Conservation (phyloP, 345 rosid species). For the Hypericum perforatum region DNA sequence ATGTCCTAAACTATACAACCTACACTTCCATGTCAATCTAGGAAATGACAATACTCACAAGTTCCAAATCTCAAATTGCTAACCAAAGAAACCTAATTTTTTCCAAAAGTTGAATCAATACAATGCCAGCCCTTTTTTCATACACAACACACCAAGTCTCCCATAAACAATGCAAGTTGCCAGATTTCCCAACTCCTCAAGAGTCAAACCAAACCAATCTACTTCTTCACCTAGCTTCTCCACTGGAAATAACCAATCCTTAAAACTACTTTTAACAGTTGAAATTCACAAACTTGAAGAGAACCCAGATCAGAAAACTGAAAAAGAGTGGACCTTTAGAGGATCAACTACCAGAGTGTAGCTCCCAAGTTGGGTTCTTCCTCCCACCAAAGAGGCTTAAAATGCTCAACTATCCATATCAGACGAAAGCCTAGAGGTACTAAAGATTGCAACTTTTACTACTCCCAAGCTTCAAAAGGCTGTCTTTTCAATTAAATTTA, state of each 20-base stretch:
- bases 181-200: conserved; percentile 8
- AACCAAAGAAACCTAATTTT: neutral
- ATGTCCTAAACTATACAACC: conserved; percentile 4
- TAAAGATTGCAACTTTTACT: conserved; percentile 7
- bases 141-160: no score
- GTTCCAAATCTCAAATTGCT: neutral
- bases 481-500: neutral
- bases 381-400: neutral
- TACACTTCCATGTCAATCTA: conserved; percentile 14
- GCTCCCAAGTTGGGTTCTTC: conserved; percentile 5
- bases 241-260: conserved; percentile 1
- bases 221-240: neutral
- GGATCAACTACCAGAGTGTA: conserved; percentile 1
- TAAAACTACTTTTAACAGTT: conserved; percentile 7
- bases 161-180: neutral
- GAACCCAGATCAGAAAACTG: conserved; percentile 15
- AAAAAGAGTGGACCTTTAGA: conserved; percentile 4
- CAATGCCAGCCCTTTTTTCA: conserved; percentile 1
- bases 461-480: conserved; percentile 1
- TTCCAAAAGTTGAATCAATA: conserved; percentile 1
- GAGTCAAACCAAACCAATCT: conserved; percentile 8
- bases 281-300: conserved; percentile 9
- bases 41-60: neutral
- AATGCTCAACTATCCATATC: conserved; percentile 33
- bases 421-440: conserved; percentile 13